These are phyloP conservation scores for Solanum gandarillasii DNA, from an alignment of 257 asterid genomes.

Conservation along the genomic window DNA sequence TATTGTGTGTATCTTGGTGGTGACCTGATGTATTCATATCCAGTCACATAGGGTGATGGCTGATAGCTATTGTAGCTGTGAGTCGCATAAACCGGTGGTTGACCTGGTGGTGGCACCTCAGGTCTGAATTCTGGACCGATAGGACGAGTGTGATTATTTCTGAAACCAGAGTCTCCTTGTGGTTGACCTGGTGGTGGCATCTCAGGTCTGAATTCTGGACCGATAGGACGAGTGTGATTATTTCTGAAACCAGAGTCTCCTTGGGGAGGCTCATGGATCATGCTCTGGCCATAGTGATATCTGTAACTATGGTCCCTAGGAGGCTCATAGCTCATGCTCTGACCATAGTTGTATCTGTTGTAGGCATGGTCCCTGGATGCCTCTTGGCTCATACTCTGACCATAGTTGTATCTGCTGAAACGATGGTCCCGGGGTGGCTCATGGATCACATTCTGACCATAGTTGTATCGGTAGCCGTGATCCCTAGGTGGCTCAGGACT, in stretches of 20 bases:
- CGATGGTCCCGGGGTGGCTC: conserved; percentile 20
- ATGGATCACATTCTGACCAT: conserved; percentile 14
- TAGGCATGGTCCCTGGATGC: conserved; percentile 20
- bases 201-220: too few relatives aligned
- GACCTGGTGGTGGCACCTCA: conserved; percentile 21
- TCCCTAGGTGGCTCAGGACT: background rate
- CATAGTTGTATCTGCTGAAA: conserved; percentile 14
- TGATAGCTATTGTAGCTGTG: conserved; percentile 53
- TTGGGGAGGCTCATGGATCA: background rate
- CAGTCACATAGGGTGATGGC: conserved; percentile 62
- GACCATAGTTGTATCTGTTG: conserved; percentile 12
- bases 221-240: too few relatives aligned
- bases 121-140: conserved; percentile 1
- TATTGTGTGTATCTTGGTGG: conserved; percentile 18
- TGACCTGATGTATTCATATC: conserved; percentile 29
- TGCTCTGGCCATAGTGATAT: conserved; percentile 10
- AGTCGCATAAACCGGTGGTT: conserved; percentile 28
- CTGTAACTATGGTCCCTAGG: background rate
- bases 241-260: background rate
- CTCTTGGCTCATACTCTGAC: background rate
- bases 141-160: conserved; percentile 2
- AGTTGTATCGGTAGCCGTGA: background rate
- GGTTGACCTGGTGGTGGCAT: background rate
- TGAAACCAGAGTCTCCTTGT: conserved; percentile 9
- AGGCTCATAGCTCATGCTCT: background rate